Evolutionary conservation across 305 asterid species (phyloP), one percentile per base, ranked within the genome.

Genomic region (Caryopteris hybrid): DNA sequence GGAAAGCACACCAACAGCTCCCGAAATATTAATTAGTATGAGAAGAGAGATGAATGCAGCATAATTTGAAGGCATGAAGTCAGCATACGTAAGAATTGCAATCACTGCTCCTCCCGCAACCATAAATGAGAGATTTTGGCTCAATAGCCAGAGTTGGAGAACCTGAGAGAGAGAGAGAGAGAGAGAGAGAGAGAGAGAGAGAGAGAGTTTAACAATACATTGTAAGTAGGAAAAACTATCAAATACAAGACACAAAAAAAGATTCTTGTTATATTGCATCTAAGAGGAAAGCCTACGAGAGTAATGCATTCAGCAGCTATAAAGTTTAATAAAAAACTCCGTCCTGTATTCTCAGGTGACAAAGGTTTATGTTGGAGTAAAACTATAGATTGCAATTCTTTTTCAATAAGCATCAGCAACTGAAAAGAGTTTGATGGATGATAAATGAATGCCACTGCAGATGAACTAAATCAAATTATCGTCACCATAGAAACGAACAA

Each of bases 1-100:
- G 8, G 99, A 88, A 41, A 93, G 97, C 81, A 88, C 84, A 22
- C 78, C 96, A 53, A 80, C 76, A 66, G 95, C 97, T 78, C 99
- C 99, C 8, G 95, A 82, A 69, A 85, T 43, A 29, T 86, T 88
- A 68, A 88, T 81, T 33, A 88, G 39, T 16, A 85, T 11, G 38
- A 88, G 66, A n/a, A 93, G 84, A 27, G 79, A 73, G 29, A 75
- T 12, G 78, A 93, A 90, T 5, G 77, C 73, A 11, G 16, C 4
- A 14, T 76, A 78, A 68, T 84, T 83, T 8, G 51, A 66, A 9
- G 88, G 68, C 29, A 81, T 57, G 78, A 72, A 60, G 42, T 75
- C 79, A 34, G 78, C 56, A 38, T 68, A 66, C 68, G 67, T 42
- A 54, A 92, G 80, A 78, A 90, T 85, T n/a, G 90, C 90, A 46